These are phyloP conservation scores for Claviceps citrina DNA, from an alignment of 2,329 filamentous ascomycete genomes.

Conservation along the genomic window DNA sequence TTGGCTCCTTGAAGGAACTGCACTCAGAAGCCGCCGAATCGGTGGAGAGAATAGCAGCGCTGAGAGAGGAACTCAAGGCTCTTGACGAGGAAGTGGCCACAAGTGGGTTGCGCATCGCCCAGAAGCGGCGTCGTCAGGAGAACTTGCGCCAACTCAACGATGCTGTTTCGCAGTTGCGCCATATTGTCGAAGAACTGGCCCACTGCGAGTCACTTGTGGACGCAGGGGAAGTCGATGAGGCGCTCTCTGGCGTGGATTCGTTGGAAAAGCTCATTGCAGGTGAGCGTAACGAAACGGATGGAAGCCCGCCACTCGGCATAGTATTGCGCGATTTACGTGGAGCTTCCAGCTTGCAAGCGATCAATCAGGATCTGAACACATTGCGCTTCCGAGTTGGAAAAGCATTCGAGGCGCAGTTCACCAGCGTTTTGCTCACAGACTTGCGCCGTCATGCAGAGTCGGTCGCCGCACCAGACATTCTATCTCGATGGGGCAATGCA, in stretches of 20 bases:
- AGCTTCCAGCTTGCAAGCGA: slow-evolving; percentile 64
- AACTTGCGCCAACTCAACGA: slow-evolving; percentile 72
- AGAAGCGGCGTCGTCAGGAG: slow-evolving; percentile 64
- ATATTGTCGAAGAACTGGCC: slow-evolving; percentile 59
- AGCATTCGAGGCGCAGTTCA: slow-evolving; percentile 69
- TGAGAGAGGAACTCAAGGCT: slow-evolving; percentile 64
- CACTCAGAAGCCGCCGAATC: slow-evolving; percentile 88
- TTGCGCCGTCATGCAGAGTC: slow-evolving; percentile 64
- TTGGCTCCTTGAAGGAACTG: slow-evolving; percentile 78
- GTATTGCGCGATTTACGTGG: slow-evolving; percentile 54
- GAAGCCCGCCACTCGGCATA: slow-evolving; percentile 14
- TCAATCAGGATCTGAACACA: slow-evolving; percentile 60
- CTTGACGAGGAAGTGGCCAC: slow-evolving; percentile 79
- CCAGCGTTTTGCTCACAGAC: slow-evolving; percentile 63
- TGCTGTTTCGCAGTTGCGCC: slow-evolving; percentile 67
- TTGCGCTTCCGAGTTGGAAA: slow-evolving; percentile 72
- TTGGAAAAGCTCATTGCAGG: slow-evolving; percentile 72
- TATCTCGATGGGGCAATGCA: slow-evolving; percentile 72
- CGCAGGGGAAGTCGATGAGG: slow-evolving; percentile 65
- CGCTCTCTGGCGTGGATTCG: slow-evolving; percentile 59
- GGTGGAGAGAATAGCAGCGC: slow-evolving; percentile 65
- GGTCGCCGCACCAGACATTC: slow-evolving; percentile 55
- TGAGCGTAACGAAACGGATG: slow-evolving; percentile 30
- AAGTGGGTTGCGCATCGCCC: slow-evolving; percentile 70
- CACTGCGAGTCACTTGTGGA: slow-evolving; percentile 72